Conservation (phyloP, 148 eudicot species). For the Fagopyrum homotropicum region DNA sequence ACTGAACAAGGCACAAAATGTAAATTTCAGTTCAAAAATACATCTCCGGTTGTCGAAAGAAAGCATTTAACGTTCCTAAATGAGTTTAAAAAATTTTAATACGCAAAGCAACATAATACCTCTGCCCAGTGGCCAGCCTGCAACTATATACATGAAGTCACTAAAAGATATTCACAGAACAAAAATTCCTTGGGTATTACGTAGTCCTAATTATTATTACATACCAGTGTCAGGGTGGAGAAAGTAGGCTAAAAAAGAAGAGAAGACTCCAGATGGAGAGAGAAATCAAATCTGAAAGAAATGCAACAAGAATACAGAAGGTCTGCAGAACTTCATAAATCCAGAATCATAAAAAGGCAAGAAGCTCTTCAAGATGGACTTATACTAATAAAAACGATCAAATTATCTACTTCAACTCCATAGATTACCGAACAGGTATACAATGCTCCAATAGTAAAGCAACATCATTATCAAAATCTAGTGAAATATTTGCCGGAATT, state of each 20-base stretch:
- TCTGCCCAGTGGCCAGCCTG: neutral
- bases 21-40: neutral
- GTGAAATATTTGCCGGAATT: too few relatives aligned
- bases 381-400: neutral
- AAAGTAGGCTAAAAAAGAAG: neutral
- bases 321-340: neutral
- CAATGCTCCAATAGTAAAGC: neutral
- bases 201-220: neutral
- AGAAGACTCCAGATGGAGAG: neutral
- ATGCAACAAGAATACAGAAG: neutral
- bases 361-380: neutral
- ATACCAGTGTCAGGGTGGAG: neutral
- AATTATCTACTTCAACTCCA: neutral
- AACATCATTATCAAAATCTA: too few relatives aligned
- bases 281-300: neutral
- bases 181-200: neutral
- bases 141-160: neutral
- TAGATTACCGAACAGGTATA: neutral
- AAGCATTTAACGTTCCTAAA: neutral
- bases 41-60: neutral
- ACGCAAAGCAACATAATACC: neutral
- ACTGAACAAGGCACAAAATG: neutral
- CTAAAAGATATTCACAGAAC: neutral
- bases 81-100: neutral
- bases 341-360: neutral